phyloP scores from a whole-genome alignment of 2,329 filamentous ascomycete species.

The Achaetomium macrosporum region DNA sequence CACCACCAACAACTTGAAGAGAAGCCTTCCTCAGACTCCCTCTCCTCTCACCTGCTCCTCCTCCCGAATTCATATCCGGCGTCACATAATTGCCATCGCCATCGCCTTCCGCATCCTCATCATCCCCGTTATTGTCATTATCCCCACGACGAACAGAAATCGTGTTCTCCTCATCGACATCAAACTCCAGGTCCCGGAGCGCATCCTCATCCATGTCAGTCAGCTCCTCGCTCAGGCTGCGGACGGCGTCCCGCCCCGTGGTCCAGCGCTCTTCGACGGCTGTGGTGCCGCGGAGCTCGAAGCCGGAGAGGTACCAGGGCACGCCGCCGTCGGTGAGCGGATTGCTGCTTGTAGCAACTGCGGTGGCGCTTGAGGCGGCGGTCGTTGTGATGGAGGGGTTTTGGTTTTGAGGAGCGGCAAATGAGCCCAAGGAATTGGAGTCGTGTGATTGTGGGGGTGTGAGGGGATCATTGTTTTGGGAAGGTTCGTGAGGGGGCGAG shows the following conservation, averaged over 20 bases:
- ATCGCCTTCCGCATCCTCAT: background rate
- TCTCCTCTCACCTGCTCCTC: background rate
- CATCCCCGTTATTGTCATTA: background rate
- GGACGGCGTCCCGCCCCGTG: conserved; percentile 36
- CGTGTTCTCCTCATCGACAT: conserved; percentile 43
- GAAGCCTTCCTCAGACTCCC: conserved; percentile 4
- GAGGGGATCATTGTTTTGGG: conserved; percentile 40
- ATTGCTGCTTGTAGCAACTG: conserved; percentile 29
- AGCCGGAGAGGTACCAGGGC: conserved; percentile 80
- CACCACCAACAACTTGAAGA: background rate
- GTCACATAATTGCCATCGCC: background rate
- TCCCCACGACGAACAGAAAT: conserved; percentile 28
- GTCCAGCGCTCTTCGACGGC: conserved; percentile 70
- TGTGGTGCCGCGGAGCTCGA: conserved; percentile 74
- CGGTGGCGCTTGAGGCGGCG: conserved; percentile 28
- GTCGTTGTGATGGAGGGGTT: background rate
- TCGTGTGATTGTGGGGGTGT: conserved; percentile 62
- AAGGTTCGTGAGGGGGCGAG: conserved; percentile 2
- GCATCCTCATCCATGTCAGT: conserved; percentile 91
- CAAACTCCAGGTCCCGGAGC: conserved; percentile 61
- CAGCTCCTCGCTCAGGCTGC: conserved; percentile 73
- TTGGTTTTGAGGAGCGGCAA: conserved; percentile 29
- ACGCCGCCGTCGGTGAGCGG: conserved; percentile 68
- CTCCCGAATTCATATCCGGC: too few species aligned
- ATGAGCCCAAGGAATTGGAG: conserved; percentile 33